These are phyloP conservation scores for Entomortierella chlamydospora DNA, from an alignment of 192 early-diverging fungal species.

Conservation along the genomic window DNA sequence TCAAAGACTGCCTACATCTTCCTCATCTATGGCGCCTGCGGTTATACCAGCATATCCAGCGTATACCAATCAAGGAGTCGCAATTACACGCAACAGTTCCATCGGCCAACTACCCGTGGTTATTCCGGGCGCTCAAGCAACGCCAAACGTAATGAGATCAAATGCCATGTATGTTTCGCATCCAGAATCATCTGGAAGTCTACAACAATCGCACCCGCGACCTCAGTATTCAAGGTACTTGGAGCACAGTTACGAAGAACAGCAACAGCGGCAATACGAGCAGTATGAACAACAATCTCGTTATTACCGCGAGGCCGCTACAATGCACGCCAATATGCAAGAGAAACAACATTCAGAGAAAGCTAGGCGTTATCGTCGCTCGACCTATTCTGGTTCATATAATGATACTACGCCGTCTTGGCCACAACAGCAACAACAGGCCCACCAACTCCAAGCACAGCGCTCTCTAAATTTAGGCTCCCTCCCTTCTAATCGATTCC, in stretches of 20 bases:
- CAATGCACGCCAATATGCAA: background rate
- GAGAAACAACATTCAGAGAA: background rate
- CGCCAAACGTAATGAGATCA: slow-evolving; percentile 12
- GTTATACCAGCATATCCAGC: background rate
- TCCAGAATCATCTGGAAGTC: background rate
- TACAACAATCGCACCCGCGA: slow-evolving; percentile 8
- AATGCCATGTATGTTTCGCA: slow-evolving; percentile 11
- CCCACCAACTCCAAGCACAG: slow-evolving; percentile 24
- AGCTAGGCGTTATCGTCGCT: slow-evolving; percentile 6
- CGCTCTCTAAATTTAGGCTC: slow-evolving; percentile 17
- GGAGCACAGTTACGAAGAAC: slow-evolving; percentile 16
- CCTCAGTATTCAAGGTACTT: slow-evolving; percentile 11
- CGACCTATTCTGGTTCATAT: slow-evolving; percentile 13
- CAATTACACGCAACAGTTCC: background rate
- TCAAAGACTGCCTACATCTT: too few species aligned
- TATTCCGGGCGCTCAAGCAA: background rate
- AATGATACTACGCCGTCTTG: background rate
- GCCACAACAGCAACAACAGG: slow-evolving; percentile 10
- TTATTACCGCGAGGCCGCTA: slow-evolving; percentile 28
- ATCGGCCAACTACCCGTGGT: background rate
- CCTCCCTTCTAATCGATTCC: slow-evolving; percentile 11
- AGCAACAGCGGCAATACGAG: slow-evolving; percentile 20
- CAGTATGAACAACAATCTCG: slow-evolving; percentile 37
- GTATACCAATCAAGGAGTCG: background rate
- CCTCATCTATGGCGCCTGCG: background rate